Conservation (phyloP, 2,329 filamentous ascomycete genomes). For the Hansfordia pulvinata region DNA sequence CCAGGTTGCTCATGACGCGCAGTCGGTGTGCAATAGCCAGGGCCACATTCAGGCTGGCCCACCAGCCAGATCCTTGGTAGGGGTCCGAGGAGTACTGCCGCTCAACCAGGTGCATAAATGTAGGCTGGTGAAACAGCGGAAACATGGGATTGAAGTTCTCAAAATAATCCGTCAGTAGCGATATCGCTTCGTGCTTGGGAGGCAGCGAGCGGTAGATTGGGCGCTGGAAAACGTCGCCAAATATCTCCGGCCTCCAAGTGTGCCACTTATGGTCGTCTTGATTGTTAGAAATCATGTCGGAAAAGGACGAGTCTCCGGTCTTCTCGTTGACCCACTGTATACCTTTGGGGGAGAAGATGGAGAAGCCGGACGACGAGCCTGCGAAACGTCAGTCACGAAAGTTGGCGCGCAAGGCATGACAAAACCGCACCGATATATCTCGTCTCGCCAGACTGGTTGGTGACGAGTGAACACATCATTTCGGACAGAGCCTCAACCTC, state of each 20-base stretch:
- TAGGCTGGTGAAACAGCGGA: conserved; percentile 91
- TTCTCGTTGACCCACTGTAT: conserved; percentile 98
- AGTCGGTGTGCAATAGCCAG: conserved; percentile 87
- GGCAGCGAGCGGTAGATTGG: conserved; percentile 75
- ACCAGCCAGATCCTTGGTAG: conserved; percentile 94
- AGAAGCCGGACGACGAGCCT: conserved; percentile 96
- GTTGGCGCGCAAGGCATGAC: conserved; percentile 4
- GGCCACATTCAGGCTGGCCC: conserved; percentile 90
- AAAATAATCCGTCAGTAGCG: conserved; percentile 85
- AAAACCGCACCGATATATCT: conserved; percentile 69
- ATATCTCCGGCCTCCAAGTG: conserved; percentile 97
- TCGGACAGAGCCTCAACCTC: conserved; percentile 85
- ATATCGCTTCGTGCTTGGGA: conserved; percentile 74
- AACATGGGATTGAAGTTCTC: conserved; percentile 99
- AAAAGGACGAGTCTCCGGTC: conserved; percentile 90
- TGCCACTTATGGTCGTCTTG: conserved; percentile 92
- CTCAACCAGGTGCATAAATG: conserved; percentile 95
- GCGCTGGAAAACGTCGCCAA: conserved; percentile 79
- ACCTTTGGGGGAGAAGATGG: conserved; percentile 95
- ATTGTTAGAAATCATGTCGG: conserved; percentile 82
- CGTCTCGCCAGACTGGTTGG: conserved; percentile 87
- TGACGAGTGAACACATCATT: conserved; percentile 98
- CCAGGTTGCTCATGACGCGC: conserved; percentile 88
- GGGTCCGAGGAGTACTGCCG: conserved; percentile 86
- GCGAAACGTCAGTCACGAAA: not conserved